Percentiles rank a stretch among this genome's conserved stretches.
phyloP scores from a whole-genome alignment of 441 rosid species.

The Pelargonium australe region DNA sequence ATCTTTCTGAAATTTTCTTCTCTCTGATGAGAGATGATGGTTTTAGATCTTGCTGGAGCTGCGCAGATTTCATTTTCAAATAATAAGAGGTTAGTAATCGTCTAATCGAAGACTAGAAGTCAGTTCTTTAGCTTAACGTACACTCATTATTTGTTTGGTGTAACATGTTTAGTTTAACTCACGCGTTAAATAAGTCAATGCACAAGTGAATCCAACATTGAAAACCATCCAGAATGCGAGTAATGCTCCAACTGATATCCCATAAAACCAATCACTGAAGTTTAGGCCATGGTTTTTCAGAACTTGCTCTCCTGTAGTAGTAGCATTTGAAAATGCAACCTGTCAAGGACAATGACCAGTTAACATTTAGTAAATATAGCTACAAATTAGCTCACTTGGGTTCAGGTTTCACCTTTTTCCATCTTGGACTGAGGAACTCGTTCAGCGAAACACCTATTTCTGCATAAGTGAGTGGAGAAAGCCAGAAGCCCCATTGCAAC shows the following conservation, averaged over 20 bases:
- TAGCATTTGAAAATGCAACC: neutral
- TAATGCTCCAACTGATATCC: slow-evolving; percentile 56
- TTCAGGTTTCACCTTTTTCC: slow-evolving; percentile 24
- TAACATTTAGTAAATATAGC: slow-evolving; percentile 3
- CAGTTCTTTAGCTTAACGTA: neutral
- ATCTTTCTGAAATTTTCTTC: slow-evolving; percentile 5
- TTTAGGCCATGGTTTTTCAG: slow-evolving; percentile 49
- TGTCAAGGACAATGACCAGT: neutral
- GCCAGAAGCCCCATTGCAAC: slow-evolving; percentile 4
- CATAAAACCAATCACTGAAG: slow-evolving; percentile 38
- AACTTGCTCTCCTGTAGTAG: slow-evolving; percentile 37
- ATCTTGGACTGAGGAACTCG: slow-evolving; percentile 68
- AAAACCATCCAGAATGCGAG: slow-evolving; percentile 45
- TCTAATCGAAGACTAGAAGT: too few species aligned
- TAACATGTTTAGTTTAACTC: slow-evolving; percentile 20
- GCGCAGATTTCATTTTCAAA: slow-evolving; percentile 6
- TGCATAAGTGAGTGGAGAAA: slow-evolving; percentile 4
- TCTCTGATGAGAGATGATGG: slow-evolving; percentile 38
- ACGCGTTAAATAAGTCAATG: slow-evolving; percentile 48
- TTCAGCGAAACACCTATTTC: slow-evolving; percentile 32
- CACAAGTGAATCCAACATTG: slow-evolving; percentile 49
- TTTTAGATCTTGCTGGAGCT: slow-evolving; percentile 51
- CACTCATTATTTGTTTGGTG: too few species aligned
- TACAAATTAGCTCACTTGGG: slow-evolving; percentile 30
- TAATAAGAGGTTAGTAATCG: too few species aligned